phyloP scores from a whole-genome alignment of 805 yeast species.

The Hanseniaspora hatyaiensis region DNA sequence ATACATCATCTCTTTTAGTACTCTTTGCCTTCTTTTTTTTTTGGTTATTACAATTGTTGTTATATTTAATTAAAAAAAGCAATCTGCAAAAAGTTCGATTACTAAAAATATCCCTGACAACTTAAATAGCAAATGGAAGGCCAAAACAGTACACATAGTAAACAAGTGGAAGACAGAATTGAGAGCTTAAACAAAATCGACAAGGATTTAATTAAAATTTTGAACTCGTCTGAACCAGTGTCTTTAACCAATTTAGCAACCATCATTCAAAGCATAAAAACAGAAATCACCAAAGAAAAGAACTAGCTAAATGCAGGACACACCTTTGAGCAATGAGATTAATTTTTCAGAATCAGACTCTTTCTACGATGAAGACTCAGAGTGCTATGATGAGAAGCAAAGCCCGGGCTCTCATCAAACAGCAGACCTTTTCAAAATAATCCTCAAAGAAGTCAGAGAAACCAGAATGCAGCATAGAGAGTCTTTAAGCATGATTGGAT shows the following conservation, averaged over 20 bases:
- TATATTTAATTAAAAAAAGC: too few relatives aligned
- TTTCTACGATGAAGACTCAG: not conserved
- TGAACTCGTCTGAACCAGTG: not conserved
- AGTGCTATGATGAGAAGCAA: too few relatives aligned
- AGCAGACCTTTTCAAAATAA: not conserved
- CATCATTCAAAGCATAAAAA: constrained; percentile 3
- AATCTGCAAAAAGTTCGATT: too few relatives aligned
- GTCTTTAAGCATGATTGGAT: not conserved
- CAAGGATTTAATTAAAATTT: not conserved
- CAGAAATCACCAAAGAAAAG: constrained; percentile 1
- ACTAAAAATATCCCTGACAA: too few relatives aligned
- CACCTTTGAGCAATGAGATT: too few relatives aligned
- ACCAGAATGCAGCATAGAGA: not conserved
- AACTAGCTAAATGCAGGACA: not conserved
- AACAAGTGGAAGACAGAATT: constrained; percentile 4
- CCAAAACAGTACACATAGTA: not conserved
- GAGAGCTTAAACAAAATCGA: constrained; percentile 9
- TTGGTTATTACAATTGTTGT: too few relatives aligned
- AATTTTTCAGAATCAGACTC: not conserved
- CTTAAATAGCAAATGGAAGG: not conserved
- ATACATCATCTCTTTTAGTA: too few relatives aligned
- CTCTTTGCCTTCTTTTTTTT: too few relatives aligned
- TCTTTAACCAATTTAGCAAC: not conserved
- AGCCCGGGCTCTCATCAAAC: too few relatives aligned
- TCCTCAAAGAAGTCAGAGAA: not conserved